Evolutionary conservation across 139 green algal species (phyloP), one percentile per base, ranked within the genome.

Genomic region (Yamagishiella unicocca): DNA sequence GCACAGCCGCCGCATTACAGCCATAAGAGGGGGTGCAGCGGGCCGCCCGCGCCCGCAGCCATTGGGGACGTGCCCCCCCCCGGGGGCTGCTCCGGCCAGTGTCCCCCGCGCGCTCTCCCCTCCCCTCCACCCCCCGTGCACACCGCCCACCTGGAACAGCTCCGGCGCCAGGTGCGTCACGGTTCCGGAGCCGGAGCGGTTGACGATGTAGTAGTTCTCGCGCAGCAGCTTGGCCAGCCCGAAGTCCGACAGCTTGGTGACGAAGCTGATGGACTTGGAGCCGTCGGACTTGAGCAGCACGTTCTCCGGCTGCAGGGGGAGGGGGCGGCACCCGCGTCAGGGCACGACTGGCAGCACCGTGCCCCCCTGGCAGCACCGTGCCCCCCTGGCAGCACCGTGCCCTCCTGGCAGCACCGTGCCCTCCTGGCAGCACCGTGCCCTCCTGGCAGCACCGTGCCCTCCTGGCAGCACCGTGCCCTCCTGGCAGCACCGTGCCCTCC

Each of bases 181-280:
- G 37, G 92, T 95, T 8, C 92, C 92, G 29, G 68, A 90, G 61
- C 92, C 92, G 33, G 62, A 87, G 22, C 90, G 89, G 89, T 95
- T 95, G 82, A 94, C 89, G 80, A 94, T 94, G 88, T 95, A 95
- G 85, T 93, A 93, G 88, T 93, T 94, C 77, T 95, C 92, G 7
- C 90, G 74, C 74, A 95, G 89, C 82, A 95, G 81, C 90, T 95
- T 95, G 76, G 92, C 90, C 67, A 95, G 80, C 27, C 92, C 92
- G 85, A 95, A 95, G 88, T 95, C 92, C 12, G 72, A 87, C 12
- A 95, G 90, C 90, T 94, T 94, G 70, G 88, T 90, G 21, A 88
- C 82, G 43, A 93, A 93, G 54, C 90, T 85, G 21, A 90, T 87
- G 31, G 80, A 27, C 68, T 93, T 93, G 64, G 83, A 87, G 25